Evolutionary conservation across 2,329 filamentous ascomycete genomes (phyloP).

Genomic region (Diaporthe ampelina): DNA sequence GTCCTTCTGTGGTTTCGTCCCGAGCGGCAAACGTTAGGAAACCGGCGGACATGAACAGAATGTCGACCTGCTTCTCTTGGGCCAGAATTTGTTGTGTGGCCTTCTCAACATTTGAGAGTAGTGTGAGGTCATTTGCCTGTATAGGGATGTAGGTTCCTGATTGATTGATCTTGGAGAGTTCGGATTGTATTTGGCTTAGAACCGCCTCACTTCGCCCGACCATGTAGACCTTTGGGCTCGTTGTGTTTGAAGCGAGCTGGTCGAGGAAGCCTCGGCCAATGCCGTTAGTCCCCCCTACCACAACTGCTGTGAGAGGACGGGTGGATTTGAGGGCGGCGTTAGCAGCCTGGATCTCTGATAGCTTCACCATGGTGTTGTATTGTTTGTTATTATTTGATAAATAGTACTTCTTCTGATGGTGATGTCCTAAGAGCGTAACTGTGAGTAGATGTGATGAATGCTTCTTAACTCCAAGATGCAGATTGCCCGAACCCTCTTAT

Average conservation of each 20-base stretch:
- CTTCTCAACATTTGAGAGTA: slow-evolving; percentile 52
- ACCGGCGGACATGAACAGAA: slow-evolving; percentile 55
- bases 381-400: neutral
- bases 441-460: slow-evolving; percentile 1
- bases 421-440: neutral
- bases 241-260: slow-evolving; percentile 53
- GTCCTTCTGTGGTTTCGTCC: slow-evolving; percentile 64
- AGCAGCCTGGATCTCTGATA: slow-evolving; percentile 9
- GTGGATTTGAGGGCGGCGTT: slow-evolving; percentile 31
- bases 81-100: slow-evolving; percentile 49
- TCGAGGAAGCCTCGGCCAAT: slow-evolving; percentile 60
- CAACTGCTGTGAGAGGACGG: slow-evolving; percentile 43
- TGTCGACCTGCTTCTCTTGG: slow-evolving; percentile 51
- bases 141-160: slow-evolving; percentile 57
- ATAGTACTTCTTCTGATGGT: neutral
- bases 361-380: neutral
- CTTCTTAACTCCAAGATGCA: neutral
- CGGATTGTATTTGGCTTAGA: slow-evolving; percentile 50
- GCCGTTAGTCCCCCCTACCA: slow-evolving; percentile 60
- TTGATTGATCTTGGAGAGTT: slow-evolving; percentile 54
- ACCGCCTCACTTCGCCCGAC: slow-evolving; percentile 53
- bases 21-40: slow-evolving; percentile 51
- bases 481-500: too few relatives aligned
- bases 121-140: slow-evolving; percentile 53
- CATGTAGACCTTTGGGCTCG: slow-evolving; percentile 58